These are phyloP conservation scores for Phytopythium helicoides DNA, from an alignment of 352 stramenopile genomes.

Conservation along the genomic window DNA sequence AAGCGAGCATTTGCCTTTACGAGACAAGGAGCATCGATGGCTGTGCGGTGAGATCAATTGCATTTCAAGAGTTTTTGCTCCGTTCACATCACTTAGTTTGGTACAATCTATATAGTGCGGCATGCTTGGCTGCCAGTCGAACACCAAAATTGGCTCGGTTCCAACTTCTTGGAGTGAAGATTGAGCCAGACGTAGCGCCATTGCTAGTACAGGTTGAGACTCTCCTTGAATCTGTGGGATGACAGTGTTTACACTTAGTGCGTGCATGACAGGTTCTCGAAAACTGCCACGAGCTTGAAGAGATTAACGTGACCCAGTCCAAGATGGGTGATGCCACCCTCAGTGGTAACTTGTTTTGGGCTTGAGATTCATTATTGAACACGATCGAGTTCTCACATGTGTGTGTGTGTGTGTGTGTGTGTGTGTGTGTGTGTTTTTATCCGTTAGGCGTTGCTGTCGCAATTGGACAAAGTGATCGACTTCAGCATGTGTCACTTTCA, in stretches of 20 bases:
- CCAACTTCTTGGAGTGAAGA: conserved; percentile 33
- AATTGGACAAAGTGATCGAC: conserved; percentile 33
- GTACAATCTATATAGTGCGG: conserved; percentile 17
- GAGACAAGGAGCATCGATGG: conserved; percentile 24
- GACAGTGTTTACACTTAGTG: not conserved
- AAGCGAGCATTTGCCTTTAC: conserved; percentile 40
- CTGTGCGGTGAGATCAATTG: conserved; percentile 21
- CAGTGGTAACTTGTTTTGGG: conserved; percentile 17
- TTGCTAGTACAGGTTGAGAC: conserved; percentile 29
- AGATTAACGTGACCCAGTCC: conserved; percentile 17
- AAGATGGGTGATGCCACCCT: conserved; percentile 22
- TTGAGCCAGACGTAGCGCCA: conserved; percentile 12
- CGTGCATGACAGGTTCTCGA: conserved; percentile 17
- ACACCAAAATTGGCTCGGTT: conserved; percentile 26
- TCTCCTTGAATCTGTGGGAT: not conserved
- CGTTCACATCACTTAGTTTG: not conserved
- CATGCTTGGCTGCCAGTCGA: conserved; percentile 25
- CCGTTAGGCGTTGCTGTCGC: conserved; percentile 31
- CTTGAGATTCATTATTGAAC: not conserved
- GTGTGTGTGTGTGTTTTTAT: too few relatives aligned
- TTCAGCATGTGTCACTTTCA: conserved; percentile 43
- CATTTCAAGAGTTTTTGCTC: not conserved
- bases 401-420: too few relatives aligned
- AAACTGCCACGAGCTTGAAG: conserved; percentile 25
- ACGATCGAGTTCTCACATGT: too few relatives aligned